A percentile compares a stretch with the other conserved stretches of the same genome.
Evolutionary conservation across 2,329 filamentous ascomycete genomes (phyloP).

Genomic region (Arthrobotrys megalospora): DNA sequence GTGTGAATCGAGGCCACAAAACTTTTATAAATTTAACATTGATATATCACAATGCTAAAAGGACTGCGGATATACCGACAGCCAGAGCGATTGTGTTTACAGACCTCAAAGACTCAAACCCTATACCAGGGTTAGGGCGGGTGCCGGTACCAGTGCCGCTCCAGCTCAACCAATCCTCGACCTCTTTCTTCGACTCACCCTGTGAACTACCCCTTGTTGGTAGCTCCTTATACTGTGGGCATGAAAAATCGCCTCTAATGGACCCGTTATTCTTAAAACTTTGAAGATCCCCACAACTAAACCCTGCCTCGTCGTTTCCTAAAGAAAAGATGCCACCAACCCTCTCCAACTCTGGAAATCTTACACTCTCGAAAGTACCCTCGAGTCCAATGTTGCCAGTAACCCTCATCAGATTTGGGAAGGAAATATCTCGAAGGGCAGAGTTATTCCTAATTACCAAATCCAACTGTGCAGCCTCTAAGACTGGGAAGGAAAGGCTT

Average conservation of each 20-base stretch:
- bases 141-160: not conserved
- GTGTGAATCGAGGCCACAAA: not conserved
- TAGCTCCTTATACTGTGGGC: conserved; percentile 25
- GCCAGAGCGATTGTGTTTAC: not conserved
- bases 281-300: conserved; percentile 21
- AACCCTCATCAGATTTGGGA: conserved; percentile 32
- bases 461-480: conserved; percentile 47
- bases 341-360: conserved; percentile 36
- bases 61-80: not conserved
- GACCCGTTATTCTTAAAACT: conserved; percentile 28
- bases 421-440: conserved; percentile 8
- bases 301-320: conserved; percentile 16
- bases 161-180: conserved; percentile 28
- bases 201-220: not conserved
- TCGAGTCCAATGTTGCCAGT: conserved; percentile 34
- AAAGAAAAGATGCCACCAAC: conserved; percentile 40
- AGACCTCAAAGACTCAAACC: conserved; percentile 5
- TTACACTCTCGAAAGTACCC: conserved; percentile 28
- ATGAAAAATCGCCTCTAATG: conserved; percentile 36
- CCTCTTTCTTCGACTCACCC: conserved; percentile 6
- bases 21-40: not conserved
- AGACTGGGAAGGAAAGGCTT: conserved; percentile 26
- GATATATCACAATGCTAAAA: conserved; percentile 6
- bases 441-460: conserved; percentile 40
- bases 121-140: not conserved